Evolutionary conservation across 1,284 basidiomycete species (phyloP).

Genomic region (Papiliotrema nemorosa): DNA sequence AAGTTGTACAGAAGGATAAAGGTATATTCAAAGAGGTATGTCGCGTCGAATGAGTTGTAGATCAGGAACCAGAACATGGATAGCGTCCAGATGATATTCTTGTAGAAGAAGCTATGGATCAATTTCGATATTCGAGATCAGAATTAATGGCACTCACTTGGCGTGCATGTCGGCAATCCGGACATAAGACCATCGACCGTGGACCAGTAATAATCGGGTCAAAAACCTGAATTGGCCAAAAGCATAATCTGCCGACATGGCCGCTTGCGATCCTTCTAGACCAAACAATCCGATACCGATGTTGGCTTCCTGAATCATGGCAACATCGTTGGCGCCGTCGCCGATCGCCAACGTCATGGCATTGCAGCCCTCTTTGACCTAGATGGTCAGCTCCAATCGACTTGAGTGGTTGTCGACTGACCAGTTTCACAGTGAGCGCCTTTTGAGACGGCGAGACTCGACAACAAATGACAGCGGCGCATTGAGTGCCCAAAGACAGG

Average conservation of each 20-base stretch:
- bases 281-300: conserved; percentile 92
- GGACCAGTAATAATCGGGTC: conserved; percentile 86
- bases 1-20: conserved; percentile 88
- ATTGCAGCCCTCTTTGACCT: conserved; percentile 91
- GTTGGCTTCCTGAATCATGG: conserved; percentile 88
- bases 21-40: conserved; percentile 94
- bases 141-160: conserved; percentile 52
- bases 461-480: conserved; percentile 95
- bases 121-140: neutral
- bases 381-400: neutral
- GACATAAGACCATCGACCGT: conserved; percentile 94
- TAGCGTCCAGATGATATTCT: conserved; percentile 59
- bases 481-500: conserved; percentile 88
- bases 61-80: conserved; percentile 93
- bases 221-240: conserved; percentile 96
- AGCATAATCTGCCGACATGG: conserved; percentile 98
- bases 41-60: conserved; percentile 90
- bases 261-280: conserved; percentile 93
- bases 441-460: conserved; percentile 96
- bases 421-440: conserved; percentile 88
- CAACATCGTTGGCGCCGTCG: conserved; percentile 62
- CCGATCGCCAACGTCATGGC: conserved; percentile 97
- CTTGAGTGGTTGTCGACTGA: conserved; percentile 46
- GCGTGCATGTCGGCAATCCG: conserved; percentile 96
- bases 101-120: conserved; percentile 80